A percentile compares a stretch with the other conserved stretches of the same genome.
phyloP scores from a whole-genome alignment of 179 eudicot genomes.

The Silene coronaria region DNA sequence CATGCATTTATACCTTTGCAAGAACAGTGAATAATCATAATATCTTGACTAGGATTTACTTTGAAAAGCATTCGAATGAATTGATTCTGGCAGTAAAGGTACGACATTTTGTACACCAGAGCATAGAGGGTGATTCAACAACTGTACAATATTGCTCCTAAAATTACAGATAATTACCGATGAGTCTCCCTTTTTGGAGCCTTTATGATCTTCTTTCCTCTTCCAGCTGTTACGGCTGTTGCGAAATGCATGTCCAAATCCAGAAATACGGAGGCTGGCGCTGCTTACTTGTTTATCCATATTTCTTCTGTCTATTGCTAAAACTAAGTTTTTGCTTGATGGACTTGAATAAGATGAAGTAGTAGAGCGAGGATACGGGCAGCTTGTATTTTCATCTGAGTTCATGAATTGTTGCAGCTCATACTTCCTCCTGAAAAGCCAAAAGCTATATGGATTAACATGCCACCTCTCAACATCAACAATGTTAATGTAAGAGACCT shows the following conservation, averaged over 20 bases:
- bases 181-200: slow-evolving; percentile 43
- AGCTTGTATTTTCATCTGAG: slow-evolving; percentile 34
- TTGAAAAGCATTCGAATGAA: not conserved
- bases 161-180: slow-evolving; percentile 38
- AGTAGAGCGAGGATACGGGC: slow-evolving; percentile 46
- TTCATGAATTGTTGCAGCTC: slow-evolving; percentile 61
- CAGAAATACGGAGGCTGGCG: slow-evolving; percentile 40
- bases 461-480: not conserved
- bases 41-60: not conserved
- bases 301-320: slow-evolving; percentile 46
- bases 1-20: not conserved
- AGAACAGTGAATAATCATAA: not conserved
- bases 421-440: slow-evolving; percentile 73
- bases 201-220: slow-evolving; percentile 50
- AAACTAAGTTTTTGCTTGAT: slow-evolving; percentile 30
- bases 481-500: too few species aligned
- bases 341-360: slow-evolving; percentile 33
- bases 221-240: slow-evolving; percentile 80
- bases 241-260: slow-evolving; percentile 68
- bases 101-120: not conserved
- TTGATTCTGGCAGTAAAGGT: too few species aligned
- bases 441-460: slow-evolving; percentile 17
- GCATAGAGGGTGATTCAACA: too few species aligned
- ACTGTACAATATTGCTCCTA: not conserved
- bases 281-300: slow-evolving; percentile 51